Evolutionary conservation across 2,329 filamentous ascomycete species (phyloP), one percentile per base, ranked within the genome.

Genomic region (Sporothrix luriei): DNA sequence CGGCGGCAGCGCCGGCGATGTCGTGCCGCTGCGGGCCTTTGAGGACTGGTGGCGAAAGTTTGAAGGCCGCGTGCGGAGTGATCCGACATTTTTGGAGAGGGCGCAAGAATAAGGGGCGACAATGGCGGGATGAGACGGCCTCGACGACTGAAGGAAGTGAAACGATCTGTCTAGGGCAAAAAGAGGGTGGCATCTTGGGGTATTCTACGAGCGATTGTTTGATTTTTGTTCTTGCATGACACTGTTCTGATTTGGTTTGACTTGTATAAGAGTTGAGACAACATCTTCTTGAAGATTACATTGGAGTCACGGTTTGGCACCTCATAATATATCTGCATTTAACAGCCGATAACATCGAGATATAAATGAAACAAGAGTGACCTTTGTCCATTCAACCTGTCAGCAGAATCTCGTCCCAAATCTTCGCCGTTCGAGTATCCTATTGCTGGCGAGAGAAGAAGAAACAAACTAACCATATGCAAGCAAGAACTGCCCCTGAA

Each of bases 1-100:
- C 61, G 85, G 64, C 68, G 55, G 85, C 69, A 83, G 83, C 1
- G 84, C 85, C 33, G 87, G 91, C 59, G 94, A 98, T 78, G 91
- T 96, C 14, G 92, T 99, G 29, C 94, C 95, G n/a, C 80, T 99
- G 73, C 95, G 92, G 80, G 92, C 91, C 5, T 99, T 99, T 78
- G 91, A 96, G 80, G 93, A 97, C 70, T 99, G 96, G 95, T 99
- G 96, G 95, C 86, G 84, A 71, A 98, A 97, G 80, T 99, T 99
- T 81, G 94, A 99, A 82, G 87, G 88, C 72, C 90, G 89, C 77
- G 86, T 99, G 51, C 90, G 94, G 75, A 85, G 87, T 73, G 95
- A 99, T 81, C 94, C 95, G 0, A 87, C 88, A 7, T 99, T 99
- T 78, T 82, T 99, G 74, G 94, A 98, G 80, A 87, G 90, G 75